phyloP scores from a whole-genome alignment of 140 eudicot genomes.

The Ambrosia hybrid region DNA sequence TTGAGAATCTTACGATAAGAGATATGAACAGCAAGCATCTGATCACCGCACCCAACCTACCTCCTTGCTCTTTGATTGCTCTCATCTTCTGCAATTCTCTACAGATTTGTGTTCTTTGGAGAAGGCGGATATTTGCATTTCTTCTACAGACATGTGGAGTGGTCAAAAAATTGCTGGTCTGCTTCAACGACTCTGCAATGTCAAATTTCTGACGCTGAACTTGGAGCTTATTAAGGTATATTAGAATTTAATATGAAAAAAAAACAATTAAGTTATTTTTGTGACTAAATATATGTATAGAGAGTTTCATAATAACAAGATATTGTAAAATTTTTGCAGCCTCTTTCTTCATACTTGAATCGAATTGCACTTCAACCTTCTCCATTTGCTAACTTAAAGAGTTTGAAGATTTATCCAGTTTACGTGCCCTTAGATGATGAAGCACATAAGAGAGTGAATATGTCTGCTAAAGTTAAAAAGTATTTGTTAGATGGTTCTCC shows the following conservation, averaged over 20 bases:
- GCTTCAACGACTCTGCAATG: slow-evolving; percentile 1
- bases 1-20: slow-evolving; percentile 11
- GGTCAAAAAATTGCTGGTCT: not conserved
- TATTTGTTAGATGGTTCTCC: slow-evolving; percentile 1
- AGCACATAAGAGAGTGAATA: not conserved
- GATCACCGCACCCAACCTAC: slow-evolving; percentile 1
- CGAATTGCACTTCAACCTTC: slow-evolving; percentile 7
- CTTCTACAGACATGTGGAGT: not conserved
- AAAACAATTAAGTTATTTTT: too few species aligned
- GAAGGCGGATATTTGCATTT: not conserved
- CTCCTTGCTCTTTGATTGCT: not conserved
- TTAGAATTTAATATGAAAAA: too few species aligned
- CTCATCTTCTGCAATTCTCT: not conserved
- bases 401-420: slow-evolving; percentile 4
- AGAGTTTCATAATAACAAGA: too few species aligned
- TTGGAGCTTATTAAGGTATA: slow-evolving; percentile 6
- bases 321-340: slow-evolving; percentile 18
- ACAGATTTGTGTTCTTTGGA: slow-evolving; percentile 1
- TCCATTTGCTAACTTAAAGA: too few species aligned
- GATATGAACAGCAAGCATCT: not conserved
- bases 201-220: slow-evolving; percentile 8
- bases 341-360: not conserved
- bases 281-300: not conserved
- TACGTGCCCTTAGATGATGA: too few species aligned
- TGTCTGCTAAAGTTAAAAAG: not conserved